Evolutionary conservation across 176 grass and related monocot species (phyloP).

Genomic region (Tillandsia leiboldiana): DNA sequence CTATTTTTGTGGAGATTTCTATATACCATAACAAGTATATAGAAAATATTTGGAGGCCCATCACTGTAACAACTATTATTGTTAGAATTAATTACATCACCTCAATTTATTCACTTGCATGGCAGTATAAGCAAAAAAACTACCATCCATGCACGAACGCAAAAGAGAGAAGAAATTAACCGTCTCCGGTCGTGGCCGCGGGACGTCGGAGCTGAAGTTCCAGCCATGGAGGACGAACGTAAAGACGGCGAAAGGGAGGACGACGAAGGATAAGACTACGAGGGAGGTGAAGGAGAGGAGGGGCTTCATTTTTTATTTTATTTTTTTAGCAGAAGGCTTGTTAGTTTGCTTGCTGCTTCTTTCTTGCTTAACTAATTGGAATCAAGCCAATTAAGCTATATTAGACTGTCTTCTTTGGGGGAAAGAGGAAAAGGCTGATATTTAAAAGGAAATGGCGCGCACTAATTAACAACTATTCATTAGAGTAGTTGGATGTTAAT

Average conservation of each 20-base stretch:
- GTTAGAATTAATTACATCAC: not conserved
- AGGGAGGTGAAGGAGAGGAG: slow-evolving; percentile 14
- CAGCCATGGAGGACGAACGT: slow-evolving; percentile 65
- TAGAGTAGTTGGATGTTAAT: too few relatives aligned
- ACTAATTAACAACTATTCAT: not conserved
- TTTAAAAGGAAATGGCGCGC: too few relatives aligned
- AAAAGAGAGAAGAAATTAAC: not conserved
- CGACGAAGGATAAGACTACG: slow-evolving; percentile 37
- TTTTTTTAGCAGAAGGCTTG: not conserved
- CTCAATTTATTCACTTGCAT: not conserved
- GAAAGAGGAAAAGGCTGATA: too few relatives aligned
- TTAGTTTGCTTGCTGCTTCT: not conserved
- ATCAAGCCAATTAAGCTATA: too few relatives aligned
- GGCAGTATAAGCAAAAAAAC: not conserved
- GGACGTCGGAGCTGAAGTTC: slow-evolving; percentile 60
- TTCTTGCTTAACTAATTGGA: not conserved
- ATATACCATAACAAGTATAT: too few relatives aligned
- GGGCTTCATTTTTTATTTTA: not conserved
- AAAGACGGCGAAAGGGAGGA: slow-evolving; percentile 67
- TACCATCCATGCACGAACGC: not conserved
- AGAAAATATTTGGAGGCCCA: too few relatives aligned
- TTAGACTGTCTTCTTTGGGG: too few relatives aligned
- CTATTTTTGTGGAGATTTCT: too few relatives aligned
- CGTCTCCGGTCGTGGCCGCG: not conserved
- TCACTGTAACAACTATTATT: too few relatives aligned